Evolutionary conservation across 345 rosid species (phyloP).

Genomic region (Balakata baccata): DNA sequence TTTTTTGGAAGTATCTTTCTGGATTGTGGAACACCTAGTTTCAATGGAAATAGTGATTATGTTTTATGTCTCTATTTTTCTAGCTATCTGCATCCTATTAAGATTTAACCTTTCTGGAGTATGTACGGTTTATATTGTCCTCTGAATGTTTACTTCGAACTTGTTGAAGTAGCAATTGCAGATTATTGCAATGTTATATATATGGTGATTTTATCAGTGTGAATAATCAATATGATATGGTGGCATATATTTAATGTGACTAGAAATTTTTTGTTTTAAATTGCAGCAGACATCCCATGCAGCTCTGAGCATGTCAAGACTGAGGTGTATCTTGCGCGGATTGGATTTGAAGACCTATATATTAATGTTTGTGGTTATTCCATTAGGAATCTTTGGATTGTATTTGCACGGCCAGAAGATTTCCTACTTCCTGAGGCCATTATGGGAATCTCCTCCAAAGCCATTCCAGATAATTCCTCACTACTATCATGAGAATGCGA

Average conservation of each 20-base stretch:
- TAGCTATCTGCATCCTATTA: neutral
- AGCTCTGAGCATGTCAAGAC: slow-evolving; percentile 48
- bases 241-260: neutral
- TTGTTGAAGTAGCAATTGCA: neutral
- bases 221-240: neutral
- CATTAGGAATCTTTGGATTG: slow-evolving; percentile 40
- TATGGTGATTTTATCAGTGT: neutral
- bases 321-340: slow-evolving; percentile 53
- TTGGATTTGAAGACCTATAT: slow-evolving; percentile 42
- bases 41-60: neutral
- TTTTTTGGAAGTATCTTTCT: neutral
- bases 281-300: slow-evolving; percentile 44
- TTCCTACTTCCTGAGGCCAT: slow-evolving; percentile 60
- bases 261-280: slow-evolving; percentile 10
- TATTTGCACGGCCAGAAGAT: slow-evolving; percentile 67
- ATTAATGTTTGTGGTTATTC: slow-evolving; percentile 39
- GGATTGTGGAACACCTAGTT: neutral
- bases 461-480: slow-evolving; percentile 60
- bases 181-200: neutral
- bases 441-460: slow-evolving; percentile 70
- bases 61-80: neutral
- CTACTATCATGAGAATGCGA: slow-evolving; percentile 64
- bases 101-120: neutral
- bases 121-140: neutral
- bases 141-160: neutral